Percentiles rank a stretch among this genome's conserved stretches.
These are phyloP conservation scores for Oryza meyeriana DNA, from an alignment of 176 grass and related monocot species.

Conservation along the genomic window DNA sequence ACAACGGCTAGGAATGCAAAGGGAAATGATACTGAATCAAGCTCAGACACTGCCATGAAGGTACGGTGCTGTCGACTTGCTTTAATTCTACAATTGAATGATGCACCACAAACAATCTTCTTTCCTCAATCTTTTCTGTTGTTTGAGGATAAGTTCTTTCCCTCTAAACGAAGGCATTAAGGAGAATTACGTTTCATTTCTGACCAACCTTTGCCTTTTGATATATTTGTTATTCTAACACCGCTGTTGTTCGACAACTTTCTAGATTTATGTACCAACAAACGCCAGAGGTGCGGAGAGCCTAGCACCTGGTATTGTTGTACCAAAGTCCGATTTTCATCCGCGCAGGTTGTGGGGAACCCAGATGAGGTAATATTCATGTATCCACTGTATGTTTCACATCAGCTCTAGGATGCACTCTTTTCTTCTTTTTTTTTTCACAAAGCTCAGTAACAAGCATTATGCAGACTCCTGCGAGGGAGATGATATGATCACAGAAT, in stretches of 20 bases:
- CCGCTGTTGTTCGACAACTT: not conserved
- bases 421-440: not conserved
- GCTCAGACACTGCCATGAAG: constrained; percentile 49
- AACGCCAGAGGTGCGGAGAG: constrained; percentile 69
- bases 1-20: constrained; percentile 41
- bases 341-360: constrained; percentile 62
- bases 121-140: not conserved
- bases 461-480: not conserved
- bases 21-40: constrained; percentile 44
- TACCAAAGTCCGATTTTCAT: constrained; percentile 67
- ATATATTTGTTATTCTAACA: not conserved
- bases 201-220: not conserved
- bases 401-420: not conserved
- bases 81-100: not conserved
- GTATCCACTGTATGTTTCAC: not conserved
- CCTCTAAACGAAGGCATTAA: not conserved
- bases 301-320: constrained; percentile 64
- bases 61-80: not conserved
- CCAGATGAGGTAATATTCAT: constrained; percentile 61
- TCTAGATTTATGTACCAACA: constrained; percentile 59
- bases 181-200: not conserved
- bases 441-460: not conserved
- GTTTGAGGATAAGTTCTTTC: not conserved
- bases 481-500: not conserved
- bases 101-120: not conserved